Evolutionary conservation across 352 stramenopile species (phyloP).

Genomic region (Phytophthora macrochlamydospora): DNA sequence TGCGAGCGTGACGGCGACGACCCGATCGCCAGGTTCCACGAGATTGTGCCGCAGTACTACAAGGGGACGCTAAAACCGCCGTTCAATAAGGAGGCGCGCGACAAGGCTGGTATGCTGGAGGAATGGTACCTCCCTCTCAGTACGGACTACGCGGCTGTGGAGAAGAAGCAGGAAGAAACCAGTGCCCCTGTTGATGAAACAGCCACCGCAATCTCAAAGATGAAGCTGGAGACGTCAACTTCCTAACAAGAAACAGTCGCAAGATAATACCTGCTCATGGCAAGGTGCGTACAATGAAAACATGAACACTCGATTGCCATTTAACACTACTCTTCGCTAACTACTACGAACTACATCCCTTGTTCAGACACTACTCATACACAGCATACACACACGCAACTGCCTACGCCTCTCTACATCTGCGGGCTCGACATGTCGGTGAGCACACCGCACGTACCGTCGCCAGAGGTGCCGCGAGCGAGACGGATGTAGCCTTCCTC

Average conservation of each 20-base stretch:
- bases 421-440: slow-evolving; percentile 50
- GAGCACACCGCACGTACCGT: slow-evolving; percentile 55
- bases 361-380: not conserved
- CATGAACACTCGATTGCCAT: not conserved
- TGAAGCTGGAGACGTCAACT: slow-evolving; percentile 12
- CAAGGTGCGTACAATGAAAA: not conserved
- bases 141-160: slow-evolving; percentile 8
- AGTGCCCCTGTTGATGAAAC: slow-evolving; percentile 13
- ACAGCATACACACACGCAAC: slow-evolving; percentile 9
- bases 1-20: slow-evolving; percentile 39
- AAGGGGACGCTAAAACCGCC: slow-evolving; percentile 55
- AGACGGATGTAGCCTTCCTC: slow-evolving; percentile 94
- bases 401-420: slow-evolving; percentile 23
- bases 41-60: slow-evolving; percentile 57
- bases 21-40: slow-evolving; percentile 48
- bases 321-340: slow-evolving; percentile 8
- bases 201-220: slow-evolving; percentile 16
- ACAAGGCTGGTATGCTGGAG: slow-evolving; percentile 47
- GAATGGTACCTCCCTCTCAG: slow-evolving; percentile 57
- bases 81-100: slow-evolving; percentile 60
- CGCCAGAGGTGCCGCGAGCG: slow-evolving; percentile 56
- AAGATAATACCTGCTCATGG: not conserved
- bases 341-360: slow-evolving; percentile 9
- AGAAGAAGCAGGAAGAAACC: slow-evolving; percentile 3
- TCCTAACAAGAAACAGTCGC: not conserved